Percentiles rank a stretch among this genome's conserved stretches.
phyloP scores from a whole-genome alignment of 2,329 filamentous ascomycete genomes.

The Penicillium hesseltinei region DNA sequence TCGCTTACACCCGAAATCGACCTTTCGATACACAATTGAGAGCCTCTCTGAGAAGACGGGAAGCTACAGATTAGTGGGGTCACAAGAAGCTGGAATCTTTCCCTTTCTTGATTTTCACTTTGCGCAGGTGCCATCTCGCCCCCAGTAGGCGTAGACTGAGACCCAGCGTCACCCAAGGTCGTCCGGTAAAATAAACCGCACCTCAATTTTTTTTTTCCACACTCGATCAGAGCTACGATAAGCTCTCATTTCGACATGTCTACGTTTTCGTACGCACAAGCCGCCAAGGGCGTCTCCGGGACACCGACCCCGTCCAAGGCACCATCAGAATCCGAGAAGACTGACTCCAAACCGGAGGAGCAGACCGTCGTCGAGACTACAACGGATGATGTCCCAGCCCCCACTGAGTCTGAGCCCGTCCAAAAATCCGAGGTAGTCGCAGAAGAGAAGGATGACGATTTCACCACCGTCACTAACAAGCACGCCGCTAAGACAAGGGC shows the following conservation, averaged over 20 bases:
- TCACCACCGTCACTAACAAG: slow-evolving; percentile 30
- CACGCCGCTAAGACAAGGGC: slow-evolving; percentile 30
- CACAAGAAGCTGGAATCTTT: slow-evolving; percentile 29
- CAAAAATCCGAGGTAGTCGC: slow-evolving; percentile 41
- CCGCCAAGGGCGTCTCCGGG: slow-evolving; percentile 73
- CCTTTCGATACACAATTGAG: slow-evolving; percentile 12
- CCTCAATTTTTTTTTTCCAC: slow-evolving; percentile 5
- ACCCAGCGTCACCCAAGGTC: slow-evolving; percentile 24
- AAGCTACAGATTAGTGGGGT: slow-evolving; percentile 31
- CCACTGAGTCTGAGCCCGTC: slow-evolving; percentile 48
- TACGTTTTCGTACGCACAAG: slow-evolving; percentile 91
- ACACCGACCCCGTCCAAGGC: slow-evolving; percentile 47
- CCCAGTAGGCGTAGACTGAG: slow-evolving; percentile 19
- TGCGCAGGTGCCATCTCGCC: slow-evolving; percentile 28
- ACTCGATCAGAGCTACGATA: slow-evolving; percentile 37
- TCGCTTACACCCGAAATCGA: background rate
- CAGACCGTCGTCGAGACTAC: slow-evolving; percentile 26
- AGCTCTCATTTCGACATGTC: slow-evolving; percentile 48
- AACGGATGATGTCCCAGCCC: slow-evolving; percentile 28
- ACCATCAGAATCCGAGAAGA: slow-evolving; percentile 29
- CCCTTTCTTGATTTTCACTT: slow-evolving; percentile 23
- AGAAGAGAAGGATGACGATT: slow-evolving; percentile 36
- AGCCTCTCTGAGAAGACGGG: slow-evolving; percentile 24
- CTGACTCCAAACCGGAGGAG: slow-evolving; percentile 32
- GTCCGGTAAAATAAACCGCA: slow-evolving; percentile 25